Evolutionary conservation across 129 eudicot species (phyloP), one percentile per base, ranked within the genome.

Genomic region (Mikania micrantha): DNA sequence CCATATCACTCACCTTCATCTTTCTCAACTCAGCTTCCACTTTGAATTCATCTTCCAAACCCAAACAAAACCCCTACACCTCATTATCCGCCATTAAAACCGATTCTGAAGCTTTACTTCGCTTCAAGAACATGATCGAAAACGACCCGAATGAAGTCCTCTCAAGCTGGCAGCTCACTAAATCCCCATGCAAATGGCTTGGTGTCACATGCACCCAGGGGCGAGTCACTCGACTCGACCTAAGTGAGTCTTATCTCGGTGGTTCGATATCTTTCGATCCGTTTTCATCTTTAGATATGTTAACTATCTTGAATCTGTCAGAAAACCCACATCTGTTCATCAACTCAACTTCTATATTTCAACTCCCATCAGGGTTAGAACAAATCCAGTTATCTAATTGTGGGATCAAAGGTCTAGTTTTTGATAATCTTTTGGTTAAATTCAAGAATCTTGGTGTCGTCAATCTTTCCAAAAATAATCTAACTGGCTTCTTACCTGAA

Each of bases 41-140:
- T 32, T 59, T 59, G 4, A 25, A 21, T 22, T 32, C 63, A 39
- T 20, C 66, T 54, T 65, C 78, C 9, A 81, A 70, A 41, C 53
- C 79, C 17, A 74, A 77, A 70, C 78, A 72, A 63, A 62, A 64
- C 52, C 45, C 60, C 2, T 69, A 77, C 49, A n/a, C 42, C 4
- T 67, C 49, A 17, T 69, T 80, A 3, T 64, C 73, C 16, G 81
- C 95, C 44, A 67, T 68, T 1, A 76, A 81, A 81, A 87, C 97
- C 19, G 97, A 91, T 45, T 88, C 85, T 0, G 71, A 69, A 57
- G 82, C 96, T 5, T 77, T 91, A 15, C 4, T 85, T 4, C 39
- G 57, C 32, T 91, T 91, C 84, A 91, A 87, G 66, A 85, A 87
- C 69, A 83, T 75, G 93, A 79, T 91, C 38, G 84, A 80, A 31